A percentile compares a stretch with the other conserved stretches of the same genome.
phyloP scores from a whole-genome alignment of 1,139 yeast genomes.

The Zygoascus sp. region DNA sequence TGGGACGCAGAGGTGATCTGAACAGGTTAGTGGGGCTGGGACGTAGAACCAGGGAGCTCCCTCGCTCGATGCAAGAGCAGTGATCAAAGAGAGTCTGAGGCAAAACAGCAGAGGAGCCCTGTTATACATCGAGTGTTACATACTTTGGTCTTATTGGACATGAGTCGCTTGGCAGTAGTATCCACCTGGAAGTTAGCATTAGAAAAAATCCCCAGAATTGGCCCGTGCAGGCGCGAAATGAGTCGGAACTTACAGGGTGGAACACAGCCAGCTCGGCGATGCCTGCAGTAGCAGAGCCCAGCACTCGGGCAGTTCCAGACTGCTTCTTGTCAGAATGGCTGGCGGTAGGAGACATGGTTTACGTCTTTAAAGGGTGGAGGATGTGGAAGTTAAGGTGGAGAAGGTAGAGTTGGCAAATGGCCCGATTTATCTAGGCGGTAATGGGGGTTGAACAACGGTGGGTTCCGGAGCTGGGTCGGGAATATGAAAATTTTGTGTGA shows the following conservation, averaged over 20 bases:
- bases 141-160: constrained; percentile 80
- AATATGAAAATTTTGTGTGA: constrained; percentile 5
- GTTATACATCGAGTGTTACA: no score
- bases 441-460: constrained; percentile 1
- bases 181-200: constrained; percentile 45
- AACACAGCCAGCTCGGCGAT: constrained; percentile 93
- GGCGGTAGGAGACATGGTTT: constrained; percentile 46
- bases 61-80: no score
- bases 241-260: constrained; percentile 64
- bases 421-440: neutral
- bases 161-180: constrained; percentile 93
- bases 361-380: neutral
- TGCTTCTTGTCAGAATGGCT: constrained; percentile 68
- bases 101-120: no score
- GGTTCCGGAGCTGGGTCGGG: constrained; percentile 6
- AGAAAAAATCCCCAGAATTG: no score
- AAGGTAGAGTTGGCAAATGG: neutral
- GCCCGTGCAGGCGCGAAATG: no score
- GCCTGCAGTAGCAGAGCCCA: constrained; percentile 98
- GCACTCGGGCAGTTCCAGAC: constrained; percentile 82
- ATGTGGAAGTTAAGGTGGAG: neutral
- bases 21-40: no score
- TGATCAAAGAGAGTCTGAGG: no score
- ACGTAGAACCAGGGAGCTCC: no score
- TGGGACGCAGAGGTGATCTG: constrained; percentile 55